Conservation (phyloP, 1,284 basidiomycete species). For the Bondarzewia mesenterica region DNA sequence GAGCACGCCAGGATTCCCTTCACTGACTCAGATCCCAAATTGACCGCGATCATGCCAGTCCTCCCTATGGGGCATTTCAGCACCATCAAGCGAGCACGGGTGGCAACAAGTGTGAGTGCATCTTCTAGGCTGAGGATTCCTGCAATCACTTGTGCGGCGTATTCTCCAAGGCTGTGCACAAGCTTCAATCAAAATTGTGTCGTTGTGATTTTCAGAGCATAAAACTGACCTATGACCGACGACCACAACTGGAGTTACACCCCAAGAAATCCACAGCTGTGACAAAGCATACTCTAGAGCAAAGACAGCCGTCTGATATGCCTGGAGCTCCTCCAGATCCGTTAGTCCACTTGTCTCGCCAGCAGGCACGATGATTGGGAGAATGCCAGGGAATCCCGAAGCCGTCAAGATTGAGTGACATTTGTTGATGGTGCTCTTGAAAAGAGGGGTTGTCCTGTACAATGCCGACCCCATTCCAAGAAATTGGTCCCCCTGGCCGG, state of each 20-base stretch:
- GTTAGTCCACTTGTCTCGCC: conserved; percentile 14
- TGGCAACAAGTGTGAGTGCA: conserved; percentile 51
- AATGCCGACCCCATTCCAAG: conserved; percentile 52
- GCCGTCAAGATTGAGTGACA: conserved; percentile 43
- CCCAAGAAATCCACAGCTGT: conserved; percentile 59
- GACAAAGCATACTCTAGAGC: conserved; percentile 54
- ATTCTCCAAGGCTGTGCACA: conserved; percentile 54
- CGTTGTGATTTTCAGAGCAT: neutral
- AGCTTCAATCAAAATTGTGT: neutral
- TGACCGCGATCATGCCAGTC: conserved; percentile 56
- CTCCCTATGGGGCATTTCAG: conserved; percentile 32
- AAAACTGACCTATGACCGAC: conserved; percentile 58
- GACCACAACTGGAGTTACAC: conserved; percentile 45
- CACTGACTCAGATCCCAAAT: conserved; percentile 28
- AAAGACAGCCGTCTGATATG: conserved; percentile 48
- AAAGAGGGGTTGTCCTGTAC: conserved; percentile 38
- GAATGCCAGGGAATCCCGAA: conserved; percentile 42
- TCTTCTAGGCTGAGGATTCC: conserved; percentile 45
- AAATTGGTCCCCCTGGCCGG: conserved; percentile 64
- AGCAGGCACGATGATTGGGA: conserved; percentile 32
- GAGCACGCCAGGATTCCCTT: conserved; percentile 27
- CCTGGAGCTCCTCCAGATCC: conserved; percentile 30
- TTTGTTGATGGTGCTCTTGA: conserved; percentile 42
- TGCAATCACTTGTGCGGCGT: conserved; percentile 54
- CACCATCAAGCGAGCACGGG: conserved; percentile 46